These are phyloP conservation scores for Colletotrichum sp. DNA, from an alignment of 2,329 filamentous ascomycete genomes.

Conservation along the genomic window DNA sequence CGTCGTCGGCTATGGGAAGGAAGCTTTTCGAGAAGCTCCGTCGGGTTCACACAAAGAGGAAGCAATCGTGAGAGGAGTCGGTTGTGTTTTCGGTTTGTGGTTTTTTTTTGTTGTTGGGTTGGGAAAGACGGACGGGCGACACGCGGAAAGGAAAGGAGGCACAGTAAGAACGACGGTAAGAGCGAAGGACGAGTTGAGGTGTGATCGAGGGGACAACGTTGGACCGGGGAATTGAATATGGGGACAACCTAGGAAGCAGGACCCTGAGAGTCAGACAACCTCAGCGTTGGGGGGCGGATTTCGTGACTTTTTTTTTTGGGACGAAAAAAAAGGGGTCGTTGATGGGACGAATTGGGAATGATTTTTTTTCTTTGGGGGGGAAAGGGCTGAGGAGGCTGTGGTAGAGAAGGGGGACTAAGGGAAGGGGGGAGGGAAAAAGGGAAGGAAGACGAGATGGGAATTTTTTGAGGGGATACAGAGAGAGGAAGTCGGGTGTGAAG, in stretches of 20 bases:
- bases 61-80: slow-evolving; percentile 3
- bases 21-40: background rate
- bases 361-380: background rate
- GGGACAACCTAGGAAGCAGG: background rate
- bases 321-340: background rate
- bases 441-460: slow-evolving; percentile 9
- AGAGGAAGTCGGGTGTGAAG: slow-evolving; percentile 5
- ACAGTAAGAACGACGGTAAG: slow-evolving; percentile 25
- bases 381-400: slow-evolving; percentile 19
- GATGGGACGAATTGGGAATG: slow-evolving; percentile 3
- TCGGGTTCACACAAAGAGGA: slow-evolving; percentile 1
- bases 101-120: background rate
- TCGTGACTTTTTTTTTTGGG: background rate
- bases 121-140: slow-evolving; percentile 22
- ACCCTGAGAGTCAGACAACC: slow-evolving; percentile 11
- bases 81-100: background rate
- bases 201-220: slow-evolving; percentile 1
- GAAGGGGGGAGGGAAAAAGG: background rate
- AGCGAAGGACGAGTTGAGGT: slow-evolving; percentile 7
- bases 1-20: background rate
- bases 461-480: slow-evolving; percentile 22
- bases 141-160: slow-evolving; percentile 29
- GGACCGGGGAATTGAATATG: slow-evolving; percentile 7
- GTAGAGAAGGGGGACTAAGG: slow-evolving; percentile 4
- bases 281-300: background rate